These are phyloP conservation scores for Syzygium jambos DNA, from an alignment of 345 rosid species.

Conservation along the genomic window DNA sequence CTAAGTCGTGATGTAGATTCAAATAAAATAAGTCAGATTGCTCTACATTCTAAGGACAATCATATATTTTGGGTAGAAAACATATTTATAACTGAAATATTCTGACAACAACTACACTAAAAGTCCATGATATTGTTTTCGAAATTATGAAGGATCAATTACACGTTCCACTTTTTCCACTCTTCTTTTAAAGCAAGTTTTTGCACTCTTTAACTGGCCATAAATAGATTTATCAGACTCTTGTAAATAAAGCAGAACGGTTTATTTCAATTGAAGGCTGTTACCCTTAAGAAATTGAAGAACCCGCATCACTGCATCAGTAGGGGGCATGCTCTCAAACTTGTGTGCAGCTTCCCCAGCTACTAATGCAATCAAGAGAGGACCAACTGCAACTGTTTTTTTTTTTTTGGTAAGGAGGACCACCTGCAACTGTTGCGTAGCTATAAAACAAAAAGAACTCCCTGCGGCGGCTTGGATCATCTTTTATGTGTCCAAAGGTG, in stretches of 20 bases:
- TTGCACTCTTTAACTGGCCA: background rate
- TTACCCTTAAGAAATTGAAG: slow-evolving; percentile 90
- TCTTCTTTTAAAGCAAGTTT: background rate
- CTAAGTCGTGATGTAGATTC: no score
- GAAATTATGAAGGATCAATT: background rate
- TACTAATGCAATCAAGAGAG: slow-evolving; percentile 82
- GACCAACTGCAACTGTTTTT: no score
- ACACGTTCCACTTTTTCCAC: background rate
- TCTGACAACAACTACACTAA: background rate
- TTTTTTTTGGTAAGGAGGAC: no score
- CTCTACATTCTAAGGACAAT: no score
- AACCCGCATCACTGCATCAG: slow-evolving; percentile 80
- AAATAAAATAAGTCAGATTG: no score
- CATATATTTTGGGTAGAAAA: no score
- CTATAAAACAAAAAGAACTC: slow-evolving; percentile 95
- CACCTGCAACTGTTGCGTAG: slow-evolving; percentile 87
- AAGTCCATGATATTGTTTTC: background rate
- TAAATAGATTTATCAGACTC: background rate
- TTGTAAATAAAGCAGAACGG: background rate
- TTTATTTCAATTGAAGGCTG: background rate
- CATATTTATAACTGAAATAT: background rate
- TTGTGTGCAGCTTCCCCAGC: slow-evolving; percentile 98
- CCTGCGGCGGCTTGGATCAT: slow-evolving; percentile 68
- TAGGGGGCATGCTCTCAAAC: slow-evolving; percentile 92
- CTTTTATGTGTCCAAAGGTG: slow-evolving; percentile 90